Conservation (phyloP, 2,329 filamentous ascomycete species). For the Phyllosticta citriasiana region DNA sequence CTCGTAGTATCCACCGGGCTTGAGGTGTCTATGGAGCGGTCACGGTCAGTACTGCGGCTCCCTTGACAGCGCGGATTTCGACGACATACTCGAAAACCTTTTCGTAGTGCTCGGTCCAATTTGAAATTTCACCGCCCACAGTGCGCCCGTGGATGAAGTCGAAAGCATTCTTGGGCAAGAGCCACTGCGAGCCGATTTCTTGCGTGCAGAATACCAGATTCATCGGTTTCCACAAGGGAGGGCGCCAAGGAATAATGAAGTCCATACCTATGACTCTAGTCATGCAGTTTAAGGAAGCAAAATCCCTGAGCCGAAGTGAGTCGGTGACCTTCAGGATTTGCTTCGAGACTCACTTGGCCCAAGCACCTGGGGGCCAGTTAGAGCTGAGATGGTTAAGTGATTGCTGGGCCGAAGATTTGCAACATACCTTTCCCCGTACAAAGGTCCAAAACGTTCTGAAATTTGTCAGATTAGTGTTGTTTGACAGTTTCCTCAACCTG, state of each 20-base stretch:
- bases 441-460: constrained; percentile 22
- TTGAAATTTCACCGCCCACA: constrained; percentile 15
- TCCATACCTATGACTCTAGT: constrained; percentile 36
- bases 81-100: constrained; percentile 14
- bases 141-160: constrained; percentile 18
- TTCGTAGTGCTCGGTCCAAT: constrained; percentile 18
- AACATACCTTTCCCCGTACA: constrained; percentile 17
- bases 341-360: constrained; percentile 17
- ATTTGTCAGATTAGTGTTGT: constrained; percentile 12
- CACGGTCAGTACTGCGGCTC: not conserved
- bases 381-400: not conserved
- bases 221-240: constrained; percentile 11
- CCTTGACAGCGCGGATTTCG: not conserved
- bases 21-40: not conserved
- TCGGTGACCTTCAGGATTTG: not conserved
- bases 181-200: constrained; percentile 34
- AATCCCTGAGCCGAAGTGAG: constrained; percentile 16
- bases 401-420: not conserved
- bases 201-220: not conserved
- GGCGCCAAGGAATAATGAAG: constrained; percentile 35
- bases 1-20: constrained; percentile 19
- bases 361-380: constrained; percentile 21
- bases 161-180: constrained; percentile 17
- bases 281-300: constrained; percentile 24
- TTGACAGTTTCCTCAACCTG: not conserved